Evolutionary conservation across 2,329 filamentous ascomycete species (phyloP).

Genomic region (Hortaea sp.): DNA sequence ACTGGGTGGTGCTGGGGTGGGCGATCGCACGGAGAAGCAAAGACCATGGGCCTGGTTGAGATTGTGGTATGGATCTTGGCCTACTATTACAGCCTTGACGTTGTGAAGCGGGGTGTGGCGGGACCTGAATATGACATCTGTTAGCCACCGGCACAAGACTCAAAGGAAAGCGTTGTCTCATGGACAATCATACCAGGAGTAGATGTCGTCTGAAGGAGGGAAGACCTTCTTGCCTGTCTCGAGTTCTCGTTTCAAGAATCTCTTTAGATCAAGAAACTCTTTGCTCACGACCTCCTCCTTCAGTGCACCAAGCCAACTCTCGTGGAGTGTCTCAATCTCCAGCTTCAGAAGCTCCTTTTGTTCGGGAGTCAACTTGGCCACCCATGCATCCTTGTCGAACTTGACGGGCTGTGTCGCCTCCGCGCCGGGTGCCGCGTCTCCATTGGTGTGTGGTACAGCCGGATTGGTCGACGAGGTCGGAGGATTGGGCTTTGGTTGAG

Average conservation of each 20-base stretch:
- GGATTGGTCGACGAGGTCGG: slow-evolving; percentile 21
- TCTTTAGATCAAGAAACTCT: slow-evolving; percentile 80
- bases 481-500: slow-evolving; percentile 48
- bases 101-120: slow-evolving; percentile 79
- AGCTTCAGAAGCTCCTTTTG: slow-evolving; percentile 73
- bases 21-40: slow-evolving; percentile 87
- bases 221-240: slow-evolving; percentile 68
- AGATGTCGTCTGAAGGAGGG: slow-evolving; percentile 79
- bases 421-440: slow-evolving; percentile 24
- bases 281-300: slow-evolving; percentile 74
- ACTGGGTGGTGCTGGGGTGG: slow-evolving; percentile 78
- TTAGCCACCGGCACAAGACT: slow-evolving; percentile 1
- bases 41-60: slow-evolving; percentile 91
- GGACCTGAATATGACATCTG: slow-evolving; percentile 51
- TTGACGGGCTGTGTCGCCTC: slow-evolving; percentile 33
- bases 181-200: slow-evolving; percentile 59
- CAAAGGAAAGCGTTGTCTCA: slow-evolving; percentile 39
- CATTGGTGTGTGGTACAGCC: slow-evolving; percentile 14
- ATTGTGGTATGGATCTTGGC: slow-evolving; percentile 97
- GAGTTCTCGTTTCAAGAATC: slow-evolving; percentile 72
- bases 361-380: slow-evolving; percentile 66
- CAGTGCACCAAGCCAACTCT: slow-evolving; percentile 80
- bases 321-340: slow-evolving; percentile 85
- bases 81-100: slow-evolving; percentile 87
- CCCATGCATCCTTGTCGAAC: slow-evolving; percentile 88